phyloP scores from a whole-genome alignment of 2,329 filamentous ascomycete genomes.

The Nigrograna mackinnonii region DNA sequence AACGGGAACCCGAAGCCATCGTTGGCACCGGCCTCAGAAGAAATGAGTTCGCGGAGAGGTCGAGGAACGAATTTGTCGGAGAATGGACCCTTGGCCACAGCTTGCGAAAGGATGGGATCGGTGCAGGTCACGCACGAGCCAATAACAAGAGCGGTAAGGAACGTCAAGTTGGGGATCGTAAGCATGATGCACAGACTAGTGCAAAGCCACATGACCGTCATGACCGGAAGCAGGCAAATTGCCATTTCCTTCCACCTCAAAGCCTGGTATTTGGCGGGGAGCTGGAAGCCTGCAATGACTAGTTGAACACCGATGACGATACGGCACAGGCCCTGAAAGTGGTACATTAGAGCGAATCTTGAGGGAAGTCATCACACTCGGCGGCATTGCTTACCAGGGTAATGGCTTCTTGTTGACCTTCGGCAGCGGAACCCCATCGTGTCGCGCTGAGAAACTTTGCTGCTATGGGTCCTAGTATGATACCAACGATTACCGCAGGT shows the following conservation, averaged over 20 bases:
- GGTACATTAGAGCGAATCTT: background rate
- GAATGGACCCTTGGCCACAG: constrained; percentile 65
- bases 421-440: constrained; percentile 32
- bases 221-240: constrained; percentile 61
- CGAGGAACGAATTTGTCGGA: constrained; percentile 64
- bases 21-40: constrained; percentile 64
- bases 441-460: constrained; percentile 56
- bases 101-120: constrained; percentile 65
- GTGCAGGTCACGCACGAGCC: constrained; percentile 65
- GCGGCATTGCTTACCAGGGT: constrained; percentile 41
- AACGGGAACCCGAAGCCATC: constrained; percentile 68
- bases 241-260: constrained; percentile 57
- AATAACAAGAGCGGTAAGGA: constrained; percentile 57
- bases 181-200: constrained; percentile 61
- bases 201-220: constrained; percentile 65
- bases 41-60: constrained; percentile 63
- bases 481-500: constrained; percentile 56
- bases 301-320: constrained; percentile 66
- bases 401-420: constrained; percentile 41
- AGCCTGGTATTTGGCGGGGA: constrained; percentile 60
- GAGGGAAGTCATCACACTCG: background rate
- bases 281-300: constrained; percentile 65
- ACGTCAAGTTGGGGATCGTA: constrained; percentile 58
- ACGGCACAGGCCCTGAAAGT: constrained; percentile 52
- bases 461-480: constrained; percentile 58